Conservation (phyloP, 1,284 basidiomycete genomes). For the Microbotryum saponariae region DNA sequence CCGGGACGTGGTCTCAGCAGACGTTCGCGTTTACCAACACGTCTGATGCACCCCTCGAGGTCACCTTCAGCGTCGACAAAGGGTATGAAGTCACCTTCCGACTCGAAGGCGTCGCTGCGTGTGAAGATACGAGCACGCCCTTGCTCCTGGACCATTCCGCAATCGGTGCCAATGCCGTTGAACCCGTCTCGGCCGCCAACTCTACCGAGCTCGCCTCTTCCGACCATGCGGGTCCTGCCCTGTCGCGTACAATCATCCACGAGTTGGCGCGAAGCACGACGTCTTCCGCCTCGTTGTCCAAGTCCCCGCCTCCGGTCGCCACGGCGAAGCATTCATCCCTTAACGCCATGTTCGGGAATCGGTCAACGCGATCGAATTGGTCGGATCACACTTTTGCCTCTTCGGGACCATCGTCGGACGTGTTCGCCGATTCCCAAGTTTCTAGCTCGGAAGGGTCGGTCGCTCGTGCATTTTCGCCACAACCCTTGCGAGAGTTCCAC, state of each 20-base stretch:
- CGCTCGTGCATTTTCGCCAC: background rate
- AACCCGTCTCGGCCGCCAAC: conserved; percentile 1
- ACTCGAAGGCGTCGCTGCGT: conserved; percentile 42
- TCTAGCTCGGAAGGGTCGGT: conserved; percentile 2
- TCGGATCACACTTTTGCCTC: conserved; percentile 1
- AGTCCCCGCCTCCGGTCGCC: too few species aligned
- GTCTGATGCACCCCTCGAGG: conserved; percentile 45
- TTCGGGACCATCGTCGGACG: background rate
- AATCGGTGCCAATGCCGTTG: conserved; percentile 18
- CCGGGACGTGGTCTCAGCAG: conserved; percentile 47
- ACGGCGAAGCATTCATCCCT: too few species aligned
- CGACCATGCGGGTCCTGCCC: background rate
- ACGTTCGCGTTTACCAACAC: conserved; percentile 46
- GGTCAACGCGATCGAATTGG: conserved; percentile 1
- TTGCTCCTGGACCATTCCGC: conserved; percentile 36
- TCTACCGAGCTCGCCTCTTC: background rate
- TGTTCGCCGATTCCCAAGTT: background rate
- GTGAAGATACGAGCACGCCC: conserved; percentile 42
- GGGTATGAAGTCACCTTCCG: conserved; percentile 46
- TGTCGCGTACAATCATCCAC: conserved; percentile 7
- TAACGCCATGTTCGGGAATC: background rate
- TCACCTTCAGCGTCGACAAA: conserved; percentile 43
- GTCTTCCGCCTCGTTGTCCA: too few species aligned
- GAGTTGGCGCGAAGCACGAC: conserved; percentile 6
- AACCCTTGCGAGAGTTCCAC: conserved; percentile 1